phyloP scores from a whole-genome alignment of 768 basidiomycete genomes.

The Cubamyces sp. region DNA sequence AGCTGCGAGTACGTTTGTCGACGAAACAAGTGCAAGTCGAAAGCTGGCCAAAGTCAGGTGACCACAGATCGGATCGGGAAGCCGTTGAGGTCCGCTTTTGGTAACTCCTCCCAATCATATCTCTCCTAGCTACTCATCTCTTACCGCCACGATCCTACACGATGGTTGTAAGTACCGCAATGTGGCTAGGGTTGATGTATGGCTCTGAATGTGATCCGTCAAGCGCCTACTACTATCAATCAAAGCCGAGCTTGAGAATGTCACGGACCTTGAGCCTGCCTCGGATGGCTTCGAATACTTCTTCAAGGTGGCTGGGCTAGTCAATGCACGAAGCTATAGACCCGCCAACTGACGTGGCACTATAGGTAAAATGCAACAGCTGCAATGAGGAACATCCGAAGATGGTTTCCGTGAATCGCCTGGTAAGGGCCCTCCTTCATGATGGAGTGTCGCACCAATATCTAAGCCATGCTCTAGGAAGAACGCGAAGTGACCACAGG shows the following conservation, averaged over 20 bases:
- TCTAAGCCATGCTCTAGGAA: slow-evolving; percentile 50
- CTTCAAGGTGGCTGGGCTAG: slow-evolving; percentile 59
- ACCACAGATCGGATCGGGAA: slow-evolving; percentile 18
- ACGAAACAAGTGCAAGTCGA: slow-evolving; percentile 11
- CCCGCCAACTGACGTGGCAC: not conserved
- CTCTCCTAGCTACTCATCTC: not conserved
- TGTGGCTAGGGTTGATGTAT: too few species aligned
- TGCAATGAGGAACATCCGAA: slow-evolving; percentile 82
- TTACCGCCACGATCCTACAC: not conserved
- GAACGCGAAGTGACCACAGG: slow-evolving; percentile 64
- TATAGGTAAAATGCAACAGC: slow-evolving; percentile 75
- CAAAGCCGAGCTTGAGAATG: slow-evolving; percentile 80
- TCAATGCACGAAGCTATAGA: not conserved
- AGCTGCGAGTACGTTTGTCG: slow-evolving; percentile 3
- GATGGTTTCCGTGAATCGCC: slow-evolving; percentile 68
- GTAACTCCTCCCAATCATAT: slow-evolving; percentile 1
- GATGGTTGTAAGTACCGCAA: slow-evolving; percentile 25
- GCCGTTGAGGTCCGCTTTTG: not conserved
- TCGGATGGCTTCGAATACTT: slow-evolving; percentile 75
- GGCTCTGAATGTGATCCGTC: not conserved
- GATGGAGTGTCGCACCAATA: not conserved
- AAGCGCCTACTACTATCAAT: slow-evolving; percentile 71
- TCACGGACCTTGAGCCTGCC: slow-evolving; percentile 70
- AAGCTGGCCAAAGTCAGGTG: slow-evolving; percentile 19
- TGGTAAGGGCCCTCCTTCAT: slow-evolving; percentile 42